phyloP scores from a whole-genome alignment of 2,329 filamentous ascomycete species.

The Phialophora tarda region DNA sequence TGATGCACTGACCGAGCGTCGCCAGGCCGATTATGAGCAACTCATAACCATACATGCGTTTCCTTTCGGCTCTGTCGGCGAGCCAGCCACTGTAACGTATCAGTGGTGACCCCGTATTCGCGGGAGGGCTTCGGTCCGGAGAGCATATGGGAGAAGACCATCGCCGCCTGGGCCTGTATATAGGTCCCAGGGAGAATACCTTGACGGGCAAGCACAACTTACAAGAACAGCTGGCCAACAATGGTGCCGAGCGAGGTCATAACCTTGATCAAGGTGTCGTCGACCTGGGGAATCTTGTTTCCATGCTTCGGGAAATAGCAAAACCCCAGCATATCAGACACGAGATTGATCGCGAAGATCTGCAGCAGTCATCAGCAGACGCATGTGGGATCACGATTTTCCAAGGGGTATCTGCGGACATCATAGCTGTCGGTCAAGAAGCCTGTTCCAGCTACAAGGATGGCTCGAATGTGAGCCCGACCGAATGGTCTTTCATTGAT shows the following conservation, averaged over 20 bases:
- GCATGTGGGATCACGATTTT: not conserved
- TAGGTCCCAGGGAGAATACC: not conserved
- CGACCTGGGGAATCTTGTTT: constrained; percentile 63
- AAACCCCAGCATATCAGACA: constrained; percentile 57
- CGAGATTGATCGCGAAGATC: constrained; percentile 23
- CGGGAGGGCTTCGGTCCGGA: not conserved
- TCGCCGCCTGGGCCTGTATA: not conserved
- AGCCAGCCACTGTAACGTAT: constrained; percentile 61
- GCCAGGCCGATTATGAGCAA: constrained; percentile 79
- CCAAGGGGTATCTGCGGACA: constrained; percentile 36
- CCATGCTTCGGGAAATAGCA: constrained; percentile 70
- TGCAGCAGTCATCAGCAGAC: constrained; percentile 4
- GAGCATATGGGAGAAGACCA: not conserved
- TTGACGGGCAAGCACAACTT: not conserved
- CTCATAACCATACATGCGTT: constrained; percentile 84
- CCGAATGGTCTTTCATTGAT: constrained; percentile 26
- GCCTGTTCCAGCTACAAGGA: constrained; percentile 78
- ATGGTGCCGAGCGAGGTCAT: constrained; percentile 83
- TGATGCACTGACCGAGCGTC: constrained; percentile 72
- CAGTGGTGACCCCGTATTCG: constrained; percentile 38
- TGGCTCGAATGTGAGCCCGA: constrained; percentile 80
- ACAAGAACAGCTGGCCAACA: constrained; percentile 69
- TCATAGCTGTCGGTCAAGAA: constrained; percentile 87
- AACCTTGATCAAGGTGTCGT: constrained; percentile 83
- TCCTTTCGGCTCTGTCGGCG: constrained; percentile 77